Conservation (phyloP, 257 asterid genomes). For the Capsicum rhomboideum region DNA sequence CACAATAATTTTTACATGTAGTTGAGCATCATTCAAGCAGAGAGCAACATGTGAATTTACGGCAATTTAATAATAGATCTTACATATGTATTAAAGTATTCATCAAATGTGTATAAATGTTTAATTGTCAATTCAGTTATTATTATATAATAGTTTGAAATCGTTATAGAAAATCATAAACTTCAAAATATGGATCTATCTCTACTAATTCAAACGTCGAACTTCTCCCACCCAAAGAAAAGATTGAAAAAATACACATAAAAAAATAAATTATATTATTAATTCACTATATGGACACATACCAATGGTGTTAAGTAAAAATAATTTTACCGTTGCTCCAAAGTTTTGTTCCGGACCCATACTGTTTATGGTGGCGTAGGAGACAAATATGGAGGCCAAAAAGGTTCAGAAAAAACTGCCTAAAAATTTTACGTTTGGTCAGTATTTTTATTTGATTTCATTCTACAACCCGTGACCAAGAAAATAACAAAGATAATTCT, state of each 20-base stretch:
- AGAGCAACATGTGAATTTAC: no score
- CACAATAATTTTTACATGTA: no score
- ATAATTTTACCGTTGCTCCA: neutral
- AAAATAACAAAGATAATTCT: neutral
- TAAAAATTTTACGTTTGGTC: neutral
- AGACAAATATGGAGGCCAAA: neutral
- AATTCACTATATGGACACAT: neutral
- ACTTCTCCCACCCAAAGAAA: neutral
- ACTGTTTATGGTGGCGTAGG: neutral
- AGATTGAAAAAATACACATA: neutral
- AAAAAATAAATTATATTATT: neutral
- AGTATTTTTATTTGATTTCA: neutral
- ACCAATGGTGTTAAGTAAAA: no score
- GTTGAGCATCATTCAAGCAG: no score
- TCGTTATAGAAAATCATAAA: no score
- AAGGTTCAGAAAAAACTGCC: neutral
- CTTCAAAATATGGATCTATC: no score
- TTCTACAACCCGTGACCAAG: neutral
- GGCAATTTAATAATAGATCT: no score
- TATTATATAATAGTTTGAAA: no score
- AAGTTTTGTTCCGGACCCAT: neutral
- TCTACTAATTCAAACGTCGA: neutral
- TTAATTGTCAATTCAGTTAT: no score
- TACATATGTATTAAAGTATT: no score
- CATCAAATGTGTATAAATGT: no score